These are phyloP conservation scores for Danielia oregonensis DNA, from an alignment of 805 yeast genomes.

Conservation along the genomic window DNA sequence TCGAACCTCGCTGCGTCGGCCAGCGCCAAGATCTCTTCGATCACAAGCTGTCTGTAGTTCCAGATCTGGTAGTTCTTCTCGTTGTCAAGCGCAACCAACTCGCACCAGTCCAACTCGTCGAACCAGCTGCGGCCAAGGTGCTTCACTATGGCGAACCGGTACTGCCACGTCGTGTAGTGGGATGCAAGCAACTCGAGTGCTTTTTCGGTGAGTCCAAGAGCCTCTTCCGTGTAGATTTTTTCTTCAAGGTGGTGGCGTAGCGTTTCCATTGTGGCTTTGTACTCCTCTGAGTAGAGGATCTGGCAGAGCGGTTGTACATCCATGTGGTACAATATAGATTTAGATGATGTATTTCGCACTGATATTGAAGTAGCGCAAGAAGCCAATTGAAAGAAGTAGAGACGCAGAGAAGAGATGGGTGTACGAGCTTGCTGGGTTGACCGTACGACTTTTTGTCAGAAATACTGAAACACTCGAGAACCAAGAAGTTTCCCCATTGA, in stretches of 20 bases:
- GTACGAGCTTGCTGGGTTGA: too few relatives aligned
- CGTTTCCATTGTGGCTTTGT: slow-evolving; percentile 55
- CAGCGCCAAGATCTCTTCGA: slow-evolving; percentile 31
- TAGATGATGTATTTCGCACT: too few relatives aligned
- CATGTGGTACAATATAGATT: too few relatives aligned
- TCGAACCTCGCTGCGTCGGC: slow-evolving; percentile 22
- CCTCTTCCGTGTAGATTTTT: slow-evolving; percentile 67
- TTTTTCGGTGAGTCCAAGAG: slow-evolving; percentile 58
- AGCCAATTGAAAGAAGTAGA: too few relatives aligned
- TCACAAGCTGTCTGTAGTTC: slow-evolving; percentile 79
- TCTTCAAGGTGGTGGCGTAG: slow-evolving; percentile 55
- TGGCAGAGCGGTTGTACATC: slow-evolving; percentile 54
- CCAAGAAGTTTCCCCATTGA: neutral
- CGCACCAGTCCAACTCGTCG: slow-evolving; percentile 76
- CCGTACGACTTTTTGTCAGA: too few relatives aligned
- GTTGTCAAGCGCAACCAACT: slow-evolving; percentile 64
- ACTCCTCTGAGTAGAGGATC: slow-evolving; percentile 71
- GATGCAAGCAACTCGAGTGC: slow-evolving; percentile 76
- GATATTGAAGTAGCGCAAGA: too few relatives aligned
- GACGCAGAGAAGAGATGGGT: too few relatives aligned
- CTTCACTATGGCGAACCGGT: slow-evolving; percentile 51
- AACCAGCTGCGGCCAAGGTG: slow-evolving; percentile 35
- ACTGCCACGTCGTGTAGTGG: slow-evolving; percentile 88
- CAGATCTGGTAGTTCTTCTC: slow-evolving; percentile 96
- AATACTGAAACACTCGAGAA: too few relatives aligned